A percentile compares a stretch with the other conserved stretches of the same genome.
Evolutionary conservation across 202 grass and related monocot species (phyloP).

Genomic region (Cymbopogon flexuosus): DNA sequence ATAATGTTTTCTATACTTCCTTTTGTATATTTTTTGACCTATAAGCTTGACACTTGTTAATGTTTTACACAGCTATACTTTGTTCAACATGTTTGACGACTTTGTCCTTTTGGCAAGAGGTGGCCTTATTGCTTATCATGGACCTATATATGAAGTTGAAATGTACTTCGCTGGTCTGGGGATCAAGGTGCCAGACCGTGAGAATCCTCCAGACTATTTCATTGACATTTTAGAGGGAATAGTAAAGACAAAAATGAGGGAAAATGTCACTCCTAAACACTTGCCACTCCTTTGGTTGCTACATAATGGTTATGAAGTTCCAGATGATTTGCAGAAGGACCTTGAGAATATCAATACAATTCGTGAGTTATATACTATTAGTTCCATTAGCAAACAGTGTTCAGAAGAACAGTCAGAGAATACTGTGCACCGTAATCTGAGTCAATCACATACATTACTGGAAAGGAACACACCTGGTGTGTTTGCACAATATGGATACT

Average conservation of each 20-base stretch:
- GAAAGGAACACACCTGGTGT: conserved; percentile 59
- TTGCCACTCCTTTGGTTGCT: conserved; percentile 70
- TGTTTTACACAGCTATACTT: conserved; percentile 61
- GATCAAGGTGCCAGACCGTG: conserved; percentile 60
- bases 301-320: conserved; percentile 68
- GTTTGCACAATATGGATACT: conserved; percentile 61
- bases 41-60: conserved; percentile 22
- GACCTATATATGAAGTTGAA: conserved; percentile 61
- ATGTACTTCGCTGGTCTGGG: conserved; percentile 66
- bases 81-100: conserved; percentile 86
- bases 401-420: conserved; percentile 29
- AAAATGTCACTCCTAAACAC: conserved; percentile 42
- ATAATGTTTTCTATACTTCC: not conserved
- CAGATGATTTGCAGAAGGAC: conserved; percentile 52
- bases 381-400: conserved; percentile 37
- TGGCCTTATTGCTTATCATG: conserved; percentile 71
- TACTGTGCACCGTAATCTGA: conserved; percentile 33
- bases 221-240: conserved; percentile 88
- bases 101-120: conserved; percentile 87
- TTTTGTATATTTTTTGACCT: conserved; percentile 12
- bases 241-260: conserved; percentile 43
- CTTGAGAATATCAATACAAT: conserved; percentile 43
- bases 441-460: conserved; percentile 37
- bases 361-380: conserved; percentile 38
- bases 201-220: conserved; percentile 83